Evolutionary conservation across 257 asterid genomes (phyloP).

Genomic region (Solanum lycopersicoides): DNA sequence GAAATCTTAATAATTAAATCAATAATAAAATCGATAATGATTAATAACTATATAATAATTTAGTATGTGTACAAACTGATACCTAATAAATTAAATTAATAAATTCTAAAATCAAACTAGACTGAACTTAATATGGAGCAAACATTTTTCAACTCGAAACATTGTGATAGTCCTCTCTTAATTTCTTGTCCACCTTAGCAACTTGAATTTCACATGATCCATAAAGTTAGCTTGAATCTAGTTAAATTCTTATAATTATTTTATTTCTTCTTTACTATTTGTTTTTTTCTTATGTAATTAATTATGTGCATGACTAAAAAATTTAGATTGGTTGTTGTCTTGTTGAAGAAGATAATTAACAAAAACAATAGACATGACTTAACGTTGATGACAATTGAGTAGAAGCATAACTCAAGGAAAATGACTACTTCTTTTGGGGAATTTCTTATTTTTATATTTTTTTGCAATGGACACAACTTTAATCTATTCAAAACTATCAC

Average conservation of each 20-base stretch:
- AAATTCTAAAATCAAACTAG: background rate
- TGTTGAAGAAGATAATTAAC: background rate
- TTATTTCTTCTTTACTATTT: too few species aligned
- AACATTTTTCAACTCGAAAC: background rate
- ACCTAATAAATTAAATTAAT: background rate
- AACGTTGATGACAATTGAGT: background rate
- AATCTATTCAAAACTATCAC: background rate
- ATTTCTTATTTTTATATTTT: background rate
- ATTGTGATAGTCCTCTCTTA: background rate
- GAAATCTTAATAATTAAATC: too few species aligned
- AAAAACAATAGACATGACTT: background rate
- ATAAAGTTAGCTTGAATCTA: background rate
- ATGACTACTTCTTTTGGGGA: background rate
- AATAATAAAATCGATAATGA: rapidly evolving
- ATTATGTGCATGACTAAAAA: background rate
- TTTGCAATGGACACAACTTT: background rate
- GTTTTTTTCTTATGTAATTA: too few species aligned
- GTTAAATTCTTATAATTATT: too few species aligned
- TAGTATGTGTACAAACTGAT: rapidly evolving
- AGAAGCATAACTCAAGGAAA: background rate
- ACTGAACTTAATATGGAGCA: too few species aligned
- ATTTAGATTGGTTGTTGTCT: background rate
- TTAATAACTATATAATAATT: background rate
- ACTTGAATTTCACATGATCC: background rate
- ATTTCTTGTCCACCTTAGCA: background rate